These are phyloP conservation scores for Vittaforma corneae DNA, from an alignment of 371 early-diverging fungal species.

Conservation along the genomic window DNA sequence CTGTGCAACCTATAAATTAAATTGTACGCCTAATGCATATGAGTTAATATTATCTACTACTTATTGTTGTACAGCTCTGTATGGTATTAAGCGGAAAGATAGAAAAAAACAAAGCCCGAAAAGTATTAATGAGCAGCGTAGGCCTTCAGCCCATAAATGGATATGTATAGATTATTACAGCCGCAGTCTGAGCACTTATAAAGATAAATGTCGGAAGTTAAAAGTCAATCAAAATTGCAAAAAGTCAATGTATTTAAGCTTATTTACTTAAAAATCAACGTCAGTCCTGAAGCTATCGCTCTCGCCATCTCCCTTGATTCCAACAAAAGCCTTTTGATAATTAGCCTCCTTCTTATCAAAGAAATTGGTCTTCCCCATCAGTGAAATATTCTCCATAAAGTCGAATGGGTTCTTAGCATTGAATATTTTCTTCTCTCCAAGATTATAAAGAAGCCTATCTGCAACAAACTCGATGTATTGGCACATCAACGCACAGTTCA, in stretches of 20 bases:
- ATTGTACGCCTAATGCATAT: too few relatives aligned
- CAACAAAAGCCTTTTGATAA: constrained; percentile 75
- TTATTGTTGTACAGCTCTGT: too few relatives aligned
- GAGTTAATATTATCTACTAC: too few relatives aligned
- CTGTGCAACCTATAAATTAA: too few relatives aligned
- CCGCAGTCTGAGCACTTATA: too few relatives aligned
- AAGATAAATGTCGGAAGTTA: too few relatives aligned
- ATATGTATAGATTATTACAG: too few relatives aligned
- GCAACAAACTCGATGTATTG: constrained; percentile 98
- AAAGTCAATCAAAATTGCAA: too few relatives aligned
- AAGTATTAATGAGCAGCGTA: too few relatives aligned
- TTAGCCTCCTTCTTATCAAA: constrained; percentile 97
- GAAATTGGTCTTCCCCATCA: constrained; percentile 94
- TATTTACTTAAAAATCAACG: constrained; percentile 53
- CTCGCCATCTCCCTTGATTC: constrained; percentile 41
- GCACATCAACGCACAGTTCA: constrained; percentile 88
- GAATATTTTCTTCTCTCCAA: constrained; percentile 76
- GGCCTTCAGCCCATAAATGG: too few relatives aligned
- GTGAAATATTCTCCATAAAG: constrained; percentile 96
- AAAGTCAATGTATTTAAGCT: constrained; percentile 6
- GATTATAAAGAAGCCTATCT: constrained; percentile 79
- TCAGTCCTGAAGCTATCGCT: constrained; percentile 40
- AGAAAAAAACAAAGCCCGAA: too few relatives aligned
- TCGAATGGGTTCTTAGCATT: constrained; percentile 88
- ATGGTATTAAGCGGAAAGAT: too few relatives aligned